phyloP scores from a whole-genome alignment of 371 early-diverging fungal species.

The Syncephalastrum racemosum region DNA sequence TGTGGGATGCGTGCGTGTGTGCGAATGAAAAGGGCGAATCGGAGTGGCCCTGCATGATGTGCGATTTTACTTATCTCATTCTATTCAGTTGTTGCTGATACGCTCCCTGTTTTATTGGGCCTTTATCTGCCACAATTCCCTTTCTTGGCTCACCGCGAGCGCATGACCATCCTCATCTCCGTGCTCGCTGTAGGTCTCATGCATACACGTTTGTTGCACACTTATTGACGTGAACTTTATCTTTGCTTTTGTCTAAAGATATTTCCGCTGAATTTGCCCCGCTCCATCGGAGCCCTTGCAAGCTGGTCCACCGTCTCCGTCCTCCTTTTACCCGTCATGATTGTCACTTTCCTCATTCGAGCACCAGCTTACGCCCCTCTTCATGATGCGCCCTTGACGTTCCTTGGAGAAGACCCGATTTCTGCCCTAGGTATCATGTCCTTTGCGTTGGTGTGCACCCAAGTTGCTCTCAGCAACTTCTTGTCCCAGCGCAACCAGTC shows the following conservation, averaged over 20 bases:
- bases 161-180: constrained; percentile 47
- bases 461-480: constrained; percentile 57
- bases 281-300: constrained; percentile 58
- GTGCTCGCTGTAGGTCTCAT: constrained; percentile 40
- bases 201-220: background rate
- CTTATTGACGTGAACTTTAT: constrained; percentile 5
- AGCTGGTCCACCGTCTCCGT: constrained; percentile 57
- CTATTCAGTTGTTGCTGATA: constrained; percentile 53
- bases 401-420: constrained; percentile 51
- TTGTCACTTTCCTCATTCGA: constrained; percentile 47
- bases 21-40: background rate
- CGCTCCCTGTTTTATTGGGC: constrained; percentile 51
- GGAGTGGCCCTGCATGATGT: constrained; percentile 1
- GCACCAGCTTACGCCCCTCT: constrained; percentile 53
- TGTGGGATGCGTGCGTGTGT: no score
- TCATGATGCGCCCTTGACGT: constrained; percentile 48
- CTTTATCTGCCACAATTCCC: constrained; percentile 39
- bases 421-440: constrained; percentile 63
- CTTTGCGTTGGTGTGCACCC: constrained; percentile 63
- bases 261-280: constrained; percentile 49
- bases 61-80: constrained; percentile 3
- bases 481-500: constrained; percentile 48
- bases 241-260: constrained; percentile 24
- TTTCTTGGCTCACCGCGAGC: constrained; percentile 30
- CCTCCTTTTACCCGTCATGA: constrained; percentile 50